phyloP scores from a whole-genome alignment of 2,329 filamentous ascomycete species.

The Epichloe gansuensis region DNA sequence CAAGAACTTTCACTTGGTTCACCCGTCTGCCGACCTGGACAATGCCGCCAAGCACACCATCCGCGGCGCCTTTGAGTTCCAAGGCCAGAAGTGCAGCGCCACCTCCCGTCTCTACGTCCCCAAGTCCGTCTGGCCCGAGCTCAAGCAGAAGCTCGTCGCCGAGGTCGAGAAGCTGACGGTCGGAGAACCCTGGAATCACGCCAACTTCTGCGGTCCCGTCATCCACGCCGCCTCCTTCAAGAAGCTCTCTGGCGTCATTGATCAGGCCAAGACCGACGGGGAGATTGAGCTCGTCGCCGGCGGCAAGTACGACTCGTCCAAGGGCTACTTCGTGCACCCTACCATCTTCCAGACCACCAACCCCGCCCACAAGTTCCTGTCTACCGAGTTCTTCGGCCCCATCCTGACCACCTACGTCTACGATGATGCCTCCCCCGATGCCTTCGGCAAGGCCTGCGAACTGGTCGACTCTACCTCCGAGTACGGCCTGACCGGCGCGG shows the following conservation, averaged over 20 bases:
- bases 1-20: slow-evolving; percentile 86
- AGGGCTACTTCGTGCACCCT: slow-evolving; percentile 74
- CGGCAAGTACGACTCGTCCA: slow-evolving; percentile 62
- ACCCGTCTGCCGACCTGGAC: slow-evolving; percentile 61
- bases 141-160: slow-evolving; percentile 52
- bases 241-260: slow-evolving; percentile 64
- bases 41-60: slow-evolving; percentile 75
- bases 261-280: slow-evolving; percentile 62
- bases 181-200: slow-evolving; percentile 54
- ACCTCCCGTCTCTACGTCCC: slow-evolving; percentile 71
- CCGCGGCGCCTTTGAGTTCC: slow-evolving; percentile 79
- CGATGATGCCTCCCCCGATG: slow-evolving; percentile 47
- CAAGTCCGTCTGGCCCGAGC: slow-evolving; percentile 58
- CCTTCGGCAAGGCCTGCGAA: slow-evolving; percentile 46
- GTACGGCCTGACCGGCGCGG: slow-evolving; percentile 64
- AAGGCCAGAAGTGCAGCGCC: slow-evolving; percentile 84
- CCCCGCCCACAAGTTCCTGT: slow-evolving; percentile 60
- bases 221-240: slow-evolving; percentile 75
- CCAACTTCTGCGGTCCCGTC: slow-evolving; percentile 77
- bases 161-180: slow-evolving; percentile 60
- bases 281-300: slow-evolving; percentile 62
- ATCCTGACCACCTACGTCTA: slow-evolving; percentile 65
- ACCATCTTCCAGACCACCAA: slow-evolving; percentile 68
- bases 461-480: slow-evolving; percentile 59
- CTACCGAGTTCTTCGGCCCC: slow-evolving; percentile 72